Evolutionary conservation across 352 stramenopile genomes (phyloP).

Genomic region (Globisporangium viniferum): DNA sequence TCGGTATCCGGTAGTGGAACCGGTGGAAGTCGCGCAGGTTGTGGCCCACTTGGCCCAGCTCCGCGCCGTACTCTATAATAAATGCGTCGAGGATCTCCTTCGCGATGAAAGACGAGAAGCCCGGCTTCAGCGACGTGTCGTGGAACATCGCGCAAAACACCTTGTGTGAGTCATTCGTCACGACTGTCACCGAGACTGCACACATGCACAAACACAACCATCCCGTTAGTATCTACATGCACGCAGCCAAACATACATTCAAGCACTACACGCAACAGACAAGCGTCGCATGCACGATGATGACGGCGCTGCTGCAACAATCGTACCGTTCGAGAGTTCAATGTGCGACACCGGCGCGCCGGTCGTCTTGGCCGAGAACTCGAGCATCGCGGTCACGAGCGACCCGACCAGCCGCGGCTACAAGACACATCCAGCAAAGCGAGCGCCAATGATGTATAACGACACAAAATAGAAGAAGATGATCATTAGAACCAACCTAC

Average conservation of each 20-base stretch:
- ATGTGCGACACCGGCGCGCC: constrained; percentile 90
- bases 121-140: constrained; percentile 71
- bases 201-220: background rate
- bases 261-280: background rate
- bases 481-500: background rate
- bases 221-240: background rate
- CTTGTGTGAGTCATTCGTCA: constrained; percentile 85
- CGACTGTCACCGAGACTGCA: constrained; percentile 85
- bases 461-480: background rate
- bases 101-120: constrained; percentile 86
- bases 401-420: constrained; percentile 88
- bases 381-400: constrained; percentile 89
- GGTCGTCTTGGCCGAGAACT: constrained; percentile 89
- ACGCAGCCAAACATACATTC: background rate
- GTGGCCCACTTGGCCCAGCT: constrained; percentile 80
- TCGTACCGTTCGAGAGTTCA: constrained; percentile 74
- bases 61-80: constrained; percentile 67
- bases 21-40: constrained; percentile 91
- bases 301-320: background rate
- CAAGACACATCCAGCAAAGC: background rate
- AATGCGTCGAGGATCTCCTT: constrained; percentile 86
- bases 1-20: constrained; percentile 86
- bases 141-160: constrained; percentile 92
- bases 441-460: too few relatives aligned
- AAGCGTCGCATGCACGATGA: background rate